Conservation (phyloP, 2,329 filamentous ascomycete genomes). For the Nannizziopsis arthrosporioides region DNA sequence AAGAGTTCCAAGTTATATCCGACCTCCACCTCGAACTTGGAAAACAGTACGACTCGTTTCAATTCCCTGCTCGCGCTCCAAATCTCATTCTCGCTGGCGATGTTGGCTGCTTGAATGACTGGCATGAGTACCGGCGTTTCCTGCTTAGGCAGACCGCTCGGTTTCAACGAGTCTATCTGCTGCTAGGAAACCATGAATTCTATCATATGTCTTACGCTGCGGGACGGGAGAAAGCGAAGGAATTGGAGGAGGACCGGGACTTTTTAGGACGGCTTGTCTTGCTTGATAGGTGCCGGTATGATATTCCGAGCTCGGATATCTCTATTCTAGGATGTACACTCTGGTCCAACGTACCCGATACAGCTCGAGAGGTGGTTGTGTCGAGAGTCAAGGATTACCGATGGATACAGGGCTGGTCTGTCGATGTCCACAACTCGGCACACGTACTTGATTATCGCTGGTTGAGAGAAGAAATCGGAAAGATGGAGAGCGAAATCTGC, state of each 20-base stretch:
- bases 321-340: conserved; percentile 46
- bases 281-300: conserved; percentile 14
- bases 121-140: conserved; percentile 18
- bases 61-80: conserved; percentile 16
- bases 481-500: conserved; percentile 2
- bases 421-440: conserved; percentile 38
- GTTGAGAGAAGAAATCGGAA: conserved; percentile 33
- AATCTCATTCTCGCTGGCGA: conserved; percentile 24
- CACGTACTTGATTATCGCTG: conserved; percentile 40
- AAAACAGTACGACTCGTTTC: conserved; percentile 17
- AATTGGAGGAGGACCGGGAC: conserved; percentile 16
- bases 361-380: conserved; percentile 29
- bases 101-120: conserved; percentile 23
- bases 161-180: conserved; percentile 16
- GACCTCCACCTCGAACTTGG: conserved; percentile 22
- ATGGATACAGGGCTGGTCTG: conserved; percentile 40
- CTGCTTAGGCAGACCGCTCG: conserved; percentile 18
- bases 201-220: conserved; percentile 22
- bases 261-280: conserved; percentile 15
- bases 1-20: conserved; percentile 19
- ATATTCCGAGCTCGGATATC: conserved; percentile 17
- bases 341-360: conserved; percentile 39
- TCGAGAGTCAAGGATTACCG: conserved; percentile 42
- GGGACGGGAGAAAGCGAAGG: conserved; percentile 13
- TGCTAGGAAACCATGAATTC: conserved; percentile 26